A percentile compares a stretch with the other conserved stretches of the same genome.
phyloP scores from a whole-genome alignment of 345 rosid genomes.

The Zanthoxylum bungeanum region DNA sequence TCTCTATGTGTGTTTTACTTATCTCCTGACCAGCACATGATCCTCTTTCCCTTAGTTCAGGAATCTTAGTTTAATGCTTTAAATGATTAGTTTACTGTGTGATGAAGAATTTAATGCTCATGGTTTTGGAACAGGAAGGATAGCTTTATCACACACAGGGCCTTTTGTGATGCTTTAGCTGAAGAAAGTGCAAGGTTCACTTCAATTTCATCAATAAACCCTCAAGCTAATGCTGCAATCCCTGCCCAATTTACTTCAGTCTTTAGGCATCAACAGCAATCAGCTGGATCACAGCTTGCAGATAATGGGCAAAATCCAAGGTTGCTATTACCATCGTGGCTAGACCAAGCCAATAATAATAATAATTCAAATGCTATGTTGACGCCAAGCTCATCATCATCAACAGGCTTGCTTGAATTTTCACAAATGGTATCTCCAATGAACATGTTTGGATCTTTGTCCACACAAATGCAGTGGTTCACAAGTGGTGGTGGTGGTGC shows the following conservation, averaged over 20 bases:
- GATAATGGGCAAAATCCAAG: constrained; percentile 31
- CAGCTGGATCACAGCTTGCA: constrained; percentile 19
- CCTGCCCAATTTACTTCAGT: constrained; percentile 32
- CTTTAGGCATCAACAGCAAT: constrained; percentile 27
- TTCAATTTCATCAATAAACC: constrained; percentile 32
- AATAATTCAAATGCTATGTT: constrained; percentile 19
- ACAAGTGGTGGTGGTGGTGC: constrained; percentile 16
- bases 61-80: constrained; percentile 4
- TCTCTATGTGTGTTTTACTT: too few relatives aligned
- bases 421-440: constrained; percentile 20
- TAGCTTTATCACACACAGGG: constrained; percentile 56
- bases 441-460: constrained; percentile 28
- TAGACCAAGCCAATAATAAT: constrained; percentile 29
- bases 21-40: too few relatives aligned
- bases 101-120: constrained; percentile 20
- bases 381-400: constrained; percentile 8
- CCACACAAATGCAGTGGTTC: constrained; percentile 29
- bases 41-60: too few relatives aligned
- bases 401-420: constrained; percentile 32
- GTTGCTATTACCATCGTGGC: constrained; percentile 42
- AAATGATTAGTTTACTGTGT: constrained; percentile 22
- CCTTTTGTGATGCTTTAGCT: constrained; percentile 53
- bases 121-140: constrained; percentile 38
- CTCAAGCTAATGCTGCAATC: constrained; percentile 25
- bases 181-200: constrained; percentile 60